Conservation (phyloP, 129 eudicot genomes). For the Flaveria ramosissima region DNA sequence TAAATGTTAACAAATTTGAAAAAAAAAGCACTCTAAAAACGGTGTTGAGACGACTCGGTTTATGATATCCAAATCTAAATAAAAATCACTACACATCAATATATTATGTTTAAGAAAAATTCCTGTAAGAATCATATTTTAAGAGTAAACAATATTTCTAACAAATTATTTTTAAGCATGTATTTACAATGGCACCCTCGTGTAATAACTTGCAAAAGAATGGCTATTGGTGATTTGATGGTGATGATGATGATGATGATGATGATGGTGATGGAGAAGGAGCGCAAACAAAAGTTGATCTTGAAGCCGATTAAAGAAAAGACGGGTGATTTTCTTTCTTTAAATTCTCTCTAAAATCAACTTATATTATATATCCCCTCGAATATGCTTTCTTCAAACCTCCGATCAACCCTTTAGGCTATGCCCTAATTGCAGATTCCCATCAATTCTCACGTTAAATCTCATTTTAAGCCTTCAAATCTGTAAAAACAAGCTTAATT, state of each 20-base stretch:
- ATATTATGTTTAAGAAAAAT: too few relatives aligned
- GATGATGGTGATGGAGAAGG: not conserved
- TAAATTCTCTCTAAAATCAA: not conserved
- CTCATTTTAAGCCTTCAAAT: not conserved
- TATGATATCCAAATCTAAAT: too few relatives aligned
- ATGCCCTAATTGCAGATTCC: conserved; percentile 9
- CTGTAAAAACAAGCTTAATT: not conserved
- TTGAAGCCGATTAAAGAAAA: conserved; percentile 10
- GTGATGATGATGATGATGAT: not conserved
- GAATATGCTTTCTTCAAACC: conserved; percentile 27
- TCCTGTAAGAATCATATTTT: too few relatives aligned
- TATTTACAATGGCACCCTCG: conserved; percentile 24
- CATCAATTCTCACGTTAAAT: not conserved
- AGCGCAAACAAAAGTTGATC: conserved; percentile 21
- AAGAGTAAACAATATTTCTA: not conserved
- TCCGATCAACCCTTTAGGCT: conserved; percentile 27
- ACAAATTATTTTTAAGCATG: not conserved
- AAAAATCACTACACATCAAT: too few relatives aligned
- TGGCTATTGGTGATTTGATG: not conserved
- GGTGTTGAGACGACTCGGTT: too few relatives aligned
- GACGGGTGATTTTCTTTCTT: conserved; percentile 6
- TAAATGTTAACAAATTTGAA: too few relatives aligned
- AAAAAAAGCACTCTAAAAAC: too few relatives aligned
- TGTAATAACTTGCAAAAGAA: conserved; percentile 26
- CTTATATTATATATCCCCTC: conserved; percentile 10